phyloP scores from a whole-genome alignment of 148 eudicot species.

The Tetragonia tetragonoides region DNA sequence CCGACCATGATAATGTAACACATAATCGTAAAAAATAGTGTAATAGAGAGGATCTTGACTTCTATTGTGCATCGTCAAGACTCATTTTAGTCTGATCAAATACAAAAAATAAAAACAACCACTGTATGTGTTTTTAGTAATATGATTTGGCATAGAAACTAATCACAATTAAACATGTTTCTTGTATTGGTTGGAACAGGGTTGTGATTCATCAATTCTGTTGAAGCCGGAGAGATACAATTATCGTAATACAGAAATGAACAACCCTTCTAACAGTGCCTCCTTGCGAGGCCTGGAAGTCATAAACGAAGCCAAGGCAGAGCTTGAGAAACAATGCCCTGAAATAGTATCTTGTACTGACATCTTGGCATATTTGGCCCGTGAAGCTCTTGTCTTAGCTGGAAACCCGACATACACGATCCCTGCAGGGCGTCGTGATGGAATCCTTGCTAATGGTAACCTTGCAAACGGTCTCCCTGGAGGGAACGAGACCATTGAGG shows the following conservation, averaged over 20 bases:
- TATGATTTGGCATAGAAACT: too few relatives aligned
- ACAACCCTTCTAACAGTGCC: constrained; percentile 18
- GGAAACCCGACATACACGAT: constrained; percentile 31
- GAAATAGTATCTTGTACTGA: constrained; percentile 38
- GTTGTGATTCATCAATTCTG: constrained; percentile 45
- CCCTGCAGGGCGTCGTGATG: constrained; percentile 45
- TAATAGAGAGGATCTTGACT: too few relatives aligned
- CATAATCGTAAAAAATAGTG: too few relatives aligned
- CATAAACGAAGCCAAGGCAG: constrained; percentile 31
- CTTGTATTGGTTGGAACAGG: constrained; percentile 23
- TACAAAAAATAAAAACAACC: too few relatives aligned
- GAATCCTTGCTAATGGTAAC: background rate
- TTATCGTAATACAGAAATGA: constrained; percentile 24
- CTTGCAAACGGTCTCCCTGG: constrained; percentile 22
- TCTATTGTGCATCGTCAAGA: too few relatives aligned
- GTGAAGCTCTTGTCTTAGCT: constrained; percentile 18
- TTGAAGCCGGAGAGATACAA: constrained; percentile 23
- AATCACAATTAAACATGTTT: background rate
- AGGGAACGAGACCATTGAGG: background rate
- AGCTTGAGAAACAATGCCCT: constrained; percentile 35
- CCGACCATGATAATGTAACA: background rate
- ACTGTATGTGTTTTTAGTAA: too few relatives aligned
- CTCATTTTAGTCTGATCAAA: too few relatives aligned
- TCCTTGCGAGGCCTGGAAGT: constrained; percentile 34
- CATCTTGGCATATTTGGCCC: constrained; percentile 36